These are phyloP conservation scores for Penicillium frequentans DNA, from an alignment of 2,329 filamentous ascomycete species.

Conservation along the genomic window DNA sequence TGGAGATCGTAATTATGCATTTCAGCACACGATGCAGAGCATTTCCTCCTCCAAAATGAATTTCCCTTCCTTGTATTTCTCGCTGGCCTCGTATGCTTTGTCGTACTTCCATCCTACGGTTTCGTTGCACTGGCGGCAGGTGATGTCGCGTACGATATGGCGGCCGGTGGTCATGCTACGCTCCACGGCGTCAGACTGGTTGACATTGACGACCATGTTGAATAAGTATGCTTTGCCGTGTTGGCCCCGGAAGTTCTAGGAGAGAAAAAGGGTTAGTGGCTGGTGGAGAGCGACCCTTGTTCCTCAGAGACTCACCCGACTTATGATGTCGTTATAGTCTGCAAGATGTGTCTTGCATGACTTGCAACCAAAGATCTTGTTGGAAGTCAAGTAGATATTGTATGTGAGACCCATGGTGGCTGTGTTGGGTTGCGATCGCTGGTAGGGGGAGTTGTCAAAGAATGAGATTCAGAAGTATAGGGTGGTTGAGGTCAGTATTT, in stretches of 20 bases:
- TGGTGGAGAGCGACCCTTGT: constrained; percentile 6
- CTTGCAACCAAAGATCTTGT: constrained; percentile 90
- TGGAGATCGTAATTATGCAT: not conserved
- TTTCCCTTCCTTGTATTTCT: constrained; percentile 99
- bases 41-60: constrained; percentile 93
- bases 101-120: constrained; percentile 99
- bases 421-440: constrained; percentile 10
- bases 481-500: not conserved
- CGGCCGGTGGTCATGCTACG: constrained; percentile 97
- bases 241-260: constrained; percentile 93
- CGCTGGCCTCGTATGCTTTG: constrained; percentile 84
- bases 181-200: constrained; percentile 77
- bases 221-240: constrained; percentile 98
- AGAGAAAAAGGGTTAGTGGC: not conserved
- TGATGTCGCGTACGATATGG: constrained; percentile 91
- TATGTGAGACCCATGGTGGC: constrained; percentile 78
- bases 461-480: not conserved
- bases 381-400: constrained; percentile 85
- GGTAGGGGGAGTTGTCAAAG: constrained; percentile 6
- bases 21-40: constrained; percentile 71
- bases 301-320: constrained; percentile 62
- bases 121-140: constrained; percentile 85
- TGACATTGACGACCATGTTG: constrained; percentile 89
- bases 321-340: constrained; percentile 95
- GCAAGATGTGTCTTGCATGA: constrained; percentile 93